A percentile compares a stretch with the other conserved stretches of the same genome.
Conservation (phyloP, 2,329 filamentous ascomycete genomes). For the Aspergillus sp. region DNA sequence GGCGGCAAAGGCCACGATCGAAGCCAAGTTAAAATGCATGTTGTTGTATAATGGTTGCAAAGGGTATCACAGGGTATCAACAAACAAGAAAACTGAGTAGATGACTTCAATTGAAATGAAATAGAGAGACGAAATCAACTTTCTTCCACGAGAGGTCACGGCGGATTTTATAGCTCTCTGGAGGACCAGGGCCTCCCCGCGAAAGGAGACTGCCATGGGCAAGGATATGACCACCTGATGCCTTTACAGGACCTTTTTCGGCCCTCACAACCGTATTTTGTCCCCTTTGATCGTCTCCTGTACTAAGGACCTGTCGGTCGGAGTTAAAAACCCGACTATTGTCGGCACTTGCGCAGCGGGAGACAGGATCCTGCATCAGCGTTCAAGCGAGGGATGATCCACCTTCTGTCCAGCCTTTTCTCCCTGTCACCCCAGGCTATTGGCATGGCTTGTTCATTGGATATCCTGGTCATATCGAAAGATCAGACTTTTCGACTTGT, state of each 20-base stretch:
- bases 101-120: too few species aligned
- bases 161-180: conserved; percentile 8
- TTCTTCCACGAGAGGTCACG: neutral
- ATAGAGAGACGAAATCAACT: neutral
- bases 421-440: neutral
- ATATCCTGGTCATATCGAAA: too few species aligned
- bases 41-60: conserved; percentile 9
- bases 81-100: neutral
- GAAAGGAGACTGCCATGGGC: conserved; percentile 5
- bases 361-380: conserved; percentile 3
- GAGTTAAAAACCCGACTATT: conserved; percentile 4
- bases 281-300: conserved; percentile 1
- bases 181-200: neutral
- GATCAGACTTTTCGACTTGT: too few species aligned
- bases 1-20: conserved; percentile 26
- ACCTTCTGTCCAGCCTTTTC: conserved; percentile 3
- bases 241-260: conserved; percentile 3
- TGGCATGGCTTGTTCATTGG: neutral
- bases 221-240: neutral
- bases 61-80: conserved; percentile 6
- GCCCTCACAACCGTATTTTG: conserved; percentile 2
- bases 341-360: conserved; percentile 3
- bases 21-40: conserved; percentile 27
- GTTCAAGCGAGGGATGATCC: conserved; percentile 15
- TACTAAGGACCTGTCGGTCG: conserved; percentile 6